Evolutionary conservation across 495 filamentous ascomycete genomes (phyloP), one percentile per base, ranked within the genome.

Genomic region (Penicillium waksmanii): DNA sequence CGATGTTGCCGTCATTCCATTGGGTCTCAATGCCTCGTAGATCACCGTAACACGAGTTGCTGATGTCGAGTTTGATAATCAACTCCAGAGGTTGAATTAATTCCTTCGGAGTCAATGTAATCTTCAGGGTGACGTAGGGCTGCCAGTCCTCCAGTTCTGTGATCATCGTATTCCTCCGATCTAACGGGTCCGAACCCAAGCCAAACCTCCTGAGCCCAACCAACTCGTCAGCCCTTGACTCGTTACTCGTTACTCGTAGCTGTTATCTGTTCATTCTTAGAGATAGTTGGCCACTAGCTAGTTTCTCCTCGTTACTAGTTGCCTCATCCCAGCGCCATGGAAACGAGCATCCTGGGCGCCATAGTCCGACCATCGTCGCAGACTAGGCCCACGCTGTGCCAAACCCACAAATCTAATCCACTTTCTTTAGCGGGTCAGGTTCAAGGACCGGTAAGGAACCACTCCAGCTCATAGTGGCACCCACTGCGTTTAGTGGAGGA

Each of bases 41-140:
- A 55, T 57, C 54, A 51, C 36, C 25, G 15, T 57, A 49, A 56
- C 57, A 46, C 57, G 43, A 47, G 51, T 44, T 40, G 46, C 19
- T 48, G 46, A 25, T 19, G 46, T 48, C 46, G 31, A 23, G 5
- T 31, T 48, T 48, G 46, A 19, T 27, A 23, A 48, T 48, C 11
- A 15, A 9, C 42, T 44, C 42, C 5, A 44, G 17, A 44, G 8
- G 15, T 8, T 44, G 7, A 12, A 21, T 19, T 44, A 8, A 19
- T 17, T 19, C 17, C 42, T 44, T 44, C 17, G n/a, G n/a, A 5
- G 15, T 44, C 42, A 17, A 44, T 17, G 17, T 13, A 44, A 44
- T 44, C 42, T 44, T 44, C 42, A 19, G 42, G 5, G 56, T 58
- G 56, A 58, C 49, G 56, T 58, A 58, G 27, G 31, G 23, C 5